phyloP scores from a whole-genome alignment of 139 green algal genomes.

The Asterochloris erici region DNA sequence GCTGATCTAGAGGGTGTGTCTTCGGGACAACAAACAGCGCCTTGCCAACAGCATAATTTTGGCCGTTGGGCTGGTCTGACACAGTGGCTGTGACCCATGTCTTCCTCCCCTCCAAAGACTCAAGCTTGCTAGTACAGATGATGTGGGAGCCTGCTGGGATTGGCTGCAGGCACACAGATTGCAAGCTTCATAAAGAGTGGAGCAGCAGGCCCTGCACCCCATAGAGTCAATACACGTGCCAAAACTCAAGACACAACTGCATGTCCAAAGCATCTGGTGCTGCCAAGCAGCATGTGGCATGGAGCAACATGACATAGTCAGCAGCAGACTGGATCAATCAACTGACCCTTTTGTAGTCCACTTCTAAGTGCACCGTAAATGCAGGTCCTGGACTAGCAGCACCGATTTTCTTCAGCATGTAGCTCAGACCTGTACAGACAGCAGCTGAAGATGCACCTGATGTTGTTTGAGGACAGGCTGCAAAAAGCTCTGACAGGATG shows the following conservation, averaged over 20 bases:
- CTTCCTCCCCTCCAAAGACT: constrained; percentile 47
- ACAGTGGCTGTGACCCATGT: constrained; percentile 31
- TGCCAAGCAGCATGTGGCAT: background rate
- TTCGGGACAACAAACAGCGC: constrained; percentile 40
- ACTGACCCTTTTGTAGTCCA: constrained; percentile 20
- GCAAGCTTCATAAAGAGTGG: background rate
- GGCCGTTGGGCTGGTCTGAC: constrained; percentile 30
- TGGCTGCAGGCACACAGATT: constrained; percentile 31
- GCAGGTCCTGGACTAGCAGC: constrained; percentile 26
- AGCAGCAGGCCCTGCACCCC: background rate
- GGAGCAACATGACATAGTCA: background rate
- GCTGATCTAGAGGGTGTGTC: background rate
- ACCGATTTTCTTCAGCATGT: constrained; percentile 34
- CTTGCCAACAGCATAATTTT: constrained; percentile 32
- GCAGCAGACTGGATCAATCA: background rate
- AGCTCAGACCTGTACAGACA: constrained; percentile 20
- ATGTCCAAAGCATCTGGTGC: background rate
- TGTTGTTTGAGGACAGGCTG: no score
- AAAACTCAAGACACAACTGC: background rate
- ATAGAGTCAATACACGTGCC: background rate
- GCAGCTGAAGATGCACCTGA: no score
- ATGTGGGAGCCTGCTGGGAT: constrained; percentile 29
- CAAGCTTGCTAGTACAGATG: constrained; percentile 31
- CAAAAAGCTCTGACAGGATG: no score
- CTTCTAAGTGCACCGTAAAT: constrained; percentile 41